These are phyloP conservation scores for Trichosporon sp. DNA, from an alignment of 1,284 basidiomycete genomes.

Conservation along the genomic window DNA sequence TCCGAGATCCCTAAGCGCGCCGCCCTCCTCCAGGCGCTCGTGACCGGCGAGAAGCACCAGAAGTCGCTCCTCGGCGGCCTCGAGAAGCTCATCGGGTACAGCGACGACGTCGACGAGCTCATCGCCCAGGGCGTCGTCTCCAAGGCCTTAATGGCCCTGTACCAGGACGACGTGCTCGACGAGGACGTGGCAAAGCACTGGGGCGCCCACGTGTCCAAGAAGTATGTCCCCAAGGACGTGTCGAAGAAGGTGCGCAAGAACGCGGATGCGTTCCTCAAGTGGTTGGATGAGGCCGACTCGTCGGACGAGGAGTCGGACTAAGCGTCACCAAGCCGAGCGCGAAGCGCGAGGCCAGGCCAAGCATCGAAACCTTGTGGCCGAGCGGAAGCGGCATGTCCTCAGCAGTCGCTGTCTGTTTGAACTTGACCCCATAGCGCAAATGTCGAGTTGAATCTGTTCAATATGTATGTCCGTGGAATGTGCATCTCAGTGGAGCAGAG, in stretches of 20 bases:
- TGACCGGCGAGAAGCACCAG: constrained; percentile 79
- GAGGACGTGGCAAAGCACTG: constrained; percentile 86
- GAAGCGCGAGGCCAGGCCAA: too few relatives aligned
- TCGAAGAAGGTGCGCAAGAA: constrained; percentile 95
- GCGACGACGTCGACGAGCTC: constrained; percentile 51
- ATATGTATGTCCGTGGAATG: too few relatives aligned
- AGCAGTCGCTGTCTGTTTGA: too few relatives aligned
- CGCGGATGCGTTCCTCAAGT: constrained; percentile 84
- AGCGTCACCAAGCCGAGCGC: too few relatives aligned
- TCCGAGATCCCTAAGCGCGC: constrained; percentile 68
- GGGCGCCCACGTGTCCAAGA: constrained; percentile 96
- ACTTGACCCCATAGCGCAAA: too few relatives aligned
- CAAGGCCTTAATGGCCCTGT: constrained; percentile 92
- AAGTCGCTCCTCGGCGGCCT: constrained; percentile 87
- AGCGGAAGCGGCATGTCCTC: too few relatives aligned
- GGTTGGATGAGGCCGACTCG: constrained; percentile 23
- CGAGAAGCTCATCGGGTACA: constrained; percentile 71
- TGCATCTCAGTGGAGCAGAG: too few relatives aligned
- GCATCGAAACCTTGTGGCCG: too few relatives aligned
- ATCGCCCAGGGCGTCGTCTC: constrained; percentile 35
- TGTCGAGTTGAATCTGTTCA: too few relatives aligned
- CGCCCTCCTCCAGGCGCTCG: constrained; percentile 68
- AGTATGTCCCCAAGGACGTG: constrained; percentile 92
- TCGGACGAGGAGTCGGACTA: constrained; percentile 9
- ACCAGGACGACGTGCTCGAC: constrained; percentile 87